Evolutionary conservation across 192 early-diverging fungal genomes (phyloP), one percentile per base, ranked within the genome.

Genomic region (Chytriomyces confervae): DNA sequence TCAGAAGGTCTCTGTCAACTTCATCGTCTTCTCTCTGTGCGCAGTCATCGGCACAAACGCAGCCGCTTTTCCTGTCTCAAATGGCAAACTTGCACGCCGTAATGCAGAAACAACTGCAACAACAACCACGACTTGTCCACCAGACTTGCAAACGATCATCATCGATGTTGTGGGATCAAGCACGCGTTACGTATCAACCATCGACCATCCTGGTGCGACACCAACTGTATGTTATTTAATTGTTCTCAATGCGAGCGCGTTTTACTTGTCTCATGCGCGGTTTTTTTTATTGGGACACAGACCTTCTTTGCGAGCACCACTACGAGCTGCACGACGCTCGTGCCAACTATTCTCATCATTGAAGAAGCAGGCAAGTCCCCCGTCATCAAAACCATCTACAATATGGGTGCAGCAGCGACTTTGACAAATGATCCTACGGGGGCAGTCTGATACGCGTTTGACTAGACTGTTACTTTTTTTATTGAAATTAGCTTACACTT

Each of bases 121-220:
- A n/a, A n/a, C 53, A 20, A 57, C 53, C 0, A 57, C 53, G 53
- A 57, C 53, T 13, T 57, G 53, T 20, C 53, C 53, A 57, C 53
- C 53, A n/a, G 53, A 57, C 20, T 13, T 20, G 53, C 16, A 13
- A 13, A 57, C 53, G 1, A 57, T 57, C 20, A 20, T 57, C 16
- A 57, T 57, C 20, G 53, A 57, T 5, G 53, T 57, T 57, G 53
- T 57, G 53, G 53, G 53, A 57, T 57, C 53, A 57, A n/a, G 16
- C 16, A 57, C 53, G 13, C 13, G 20, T 13, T 57, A 57, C 5
- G 53, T 57, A 20, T 57, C 53, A 5, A 57, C 53, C 5, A 57
- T 57, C 53, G 20, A 13, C 16, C 53, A 57, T 57, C 53, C 5
- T 20, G 53, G 16, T 3, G 20, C 16, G 16, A 57, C 53, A 13